These are phyloP conservation scores for Pichia deserticola DNA, from an alignment of 805 yeast genomes.

Conservation along the genomic window DNA sequence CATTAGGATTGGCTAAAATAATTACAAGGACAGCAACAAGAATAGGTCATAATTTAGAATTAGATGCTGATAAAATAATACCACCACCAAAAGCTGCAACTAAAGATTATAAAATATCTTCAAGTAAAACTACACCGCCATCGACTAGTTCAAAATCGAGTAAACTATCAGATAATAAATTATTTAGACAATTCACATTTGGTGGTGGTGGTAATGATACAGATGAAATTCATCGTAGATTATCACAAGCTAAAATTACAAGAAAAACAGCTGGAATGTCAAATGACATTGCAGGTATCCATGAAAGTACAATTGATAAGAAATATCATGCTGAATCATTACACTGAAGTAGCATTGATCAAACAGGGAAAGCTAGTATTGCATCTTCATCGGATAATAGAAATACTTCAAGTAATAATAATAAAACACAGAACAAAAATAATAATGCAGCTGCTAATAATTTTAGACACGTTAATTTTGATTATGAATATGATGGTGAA, in stretches of 20 bases:
- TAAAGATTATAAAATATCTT: not conserved
- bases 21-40: slow-evolving; percentile 18
- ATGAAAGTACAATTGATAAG: slow-evolving; percentile 11
- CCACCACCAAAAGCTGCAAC: not conserved
- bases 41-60: slow-evolving; percentile 18
- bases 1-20: slow-evolving; percentile 16
- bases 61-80: slow-evolving; percentile 3
- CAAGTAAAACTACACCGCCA: not conserved
- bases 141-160: not conserved
- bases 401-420: too few relatives aligned
- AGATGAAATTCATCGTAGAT: slow-evolving; percentile 25
- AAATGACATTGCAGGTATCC: slow-evolving; percentile 40
- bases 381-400: not conserved
- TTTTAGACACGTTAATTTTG: slow-evolving; percentile 12
- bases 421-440: too few relatives aligned
- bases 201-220: slow-evolving; percentile 26
- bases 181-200: slow-evolving; percentile 24
- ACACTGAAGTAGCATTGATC: not conserved
- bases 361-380: not conserved
- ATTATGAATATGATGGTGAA: slow-evolving; percentile 14
- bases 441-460: not conserved
- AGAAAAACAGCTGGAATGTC: slow-evolving; percentile 35
- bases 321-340: not conserved
- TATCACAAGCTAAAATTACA: slow-evolving; percentile 34
- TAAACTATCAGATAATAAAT: slow-evolving; percentile 6